These are phyloP conservation scores for Sphenostylis stenocarpa DNA, from an alignment of 306 rosid species.

Conservation along the genomic window DNA sequence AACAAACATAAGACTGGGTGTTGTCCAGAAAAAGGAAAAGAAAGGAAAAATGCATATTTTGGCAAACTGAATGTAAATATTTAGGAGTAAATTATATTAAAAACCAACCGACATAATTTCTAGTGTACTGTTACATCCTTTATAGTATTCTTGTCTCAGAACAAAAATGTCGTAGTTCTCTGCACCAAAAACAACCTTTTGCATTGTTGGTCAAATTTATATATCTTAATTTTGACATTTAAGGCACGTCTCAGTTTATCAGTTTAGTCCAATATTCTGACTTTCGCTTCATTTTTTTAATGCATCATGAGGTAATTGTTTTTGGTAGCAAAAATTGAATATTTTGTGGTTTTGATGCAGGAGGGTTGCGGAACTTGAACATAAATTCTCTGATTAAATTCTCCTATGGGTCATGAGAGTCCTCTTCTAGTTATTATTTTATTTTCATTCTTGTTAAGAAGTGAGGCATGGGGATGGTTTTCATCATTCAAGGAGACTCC, in stretches of 20 bases:
- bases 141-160: not conserved
- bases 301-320: not conserved
- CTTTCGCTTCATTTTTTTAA: not conserved
- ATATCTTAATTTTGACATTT: not conserved
- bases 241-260: too few relatives aligned
- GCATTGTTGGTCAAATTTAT: too few relatives aligned
- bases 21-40: not conserved
- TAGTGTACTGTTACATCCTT: not conserved
- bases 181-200: too few relatives aligned
- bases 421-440: constrained; percentile 38
- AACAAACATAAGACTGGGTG: not conserved
- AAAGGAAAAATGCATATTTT: not conserved
- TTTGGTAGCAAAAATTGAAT: not conserved
- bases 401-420: constrained; percentile 35
- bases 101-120: not conserved
- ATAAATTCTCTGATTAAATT: not conserved
- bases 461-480: constrained; percentile 73
- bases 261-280: not conserved
- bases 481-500: constrained; percentile 44
- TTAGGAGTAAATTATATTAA: not conserved
- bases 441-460: constrained; percentile 18
- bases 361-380: constrained; percentile 20
- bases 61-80: not conserved
- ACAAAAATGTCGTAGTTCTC: not conserved
- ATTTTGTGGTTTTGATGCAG: constrained; percentile 25